phyloP scores from a whole-genome alignment of 306 rosid genomes.

The barrel medic (Medicago truncatula) region MtrunA17r5.0-ANR NC_053043.1:6616001-6616500 shows the following conservation, averaged over 20 bases:
- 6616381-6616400: conserved; percentile 38
- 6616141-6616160: conserved; percentile 47
- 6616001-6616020: conserved; percentile 19
- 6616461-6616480: neutral
- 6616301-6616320: conserved; percentile 41
- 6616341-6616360: conserved; percentile 9
- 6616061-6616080: conserved; percentile 40
- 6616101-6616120: conserved; percentile 29
- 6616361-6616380: conserved; percentile 35
- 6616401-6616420: conserved; percentile 42
- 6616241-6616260: conserved; percentile 45
- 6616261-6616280: conserved; percentile 53
- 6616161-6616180: conserved; percentile 39
- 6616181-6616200: conserved; percentile 45
- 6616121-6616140: conserved; percentile 48
- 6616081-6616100: conserved; percentile 61
- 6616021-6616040: conserved; percentile 35
- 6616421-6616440: conserved; percentile 10
- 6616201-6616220: conserved; percentile 47
- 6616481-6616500: neutral
- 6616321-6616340: neutral
- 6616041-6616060: conserved; percentile 38
- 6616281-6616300: conserved; percentile 39
- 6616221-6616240: conserved; percentile 19
- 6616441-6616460: neutral